These are phyloP conservation scores for Remersonia thermophila DNA, from an alignment of 2,329 filamentous ascomycete genomes.

Conservation along the genomic window DNA sequence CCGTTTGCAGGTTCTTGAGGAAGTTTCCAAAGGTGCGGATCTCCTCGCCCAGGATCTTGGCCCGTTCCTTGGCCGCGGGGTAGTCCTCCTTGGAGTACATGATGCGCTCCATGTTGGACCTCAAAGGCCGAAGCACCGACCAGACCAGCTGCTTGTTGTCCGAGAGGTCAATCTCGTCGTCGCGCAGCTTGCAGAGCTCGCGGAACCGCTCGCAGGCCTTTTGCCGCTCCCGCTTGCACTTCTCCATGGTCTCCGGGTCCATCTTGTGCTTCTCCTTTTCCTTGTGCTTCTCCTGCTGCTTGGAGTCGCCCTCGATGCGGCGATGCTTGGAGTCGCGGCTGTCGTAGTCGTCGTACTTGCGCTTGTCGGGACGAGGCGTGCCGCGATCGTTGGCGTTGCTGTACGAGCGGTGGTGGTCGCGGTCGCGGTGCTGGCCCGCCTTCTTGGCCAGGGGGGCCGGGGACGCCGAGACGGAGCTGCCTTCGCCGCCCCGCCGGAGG, in stretches of 20 bases:
- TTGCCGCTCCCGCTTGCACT: conserved; percentile 22
- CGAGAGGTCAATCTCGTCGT: conserved; percentile 23
- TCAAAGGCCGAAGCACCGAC: conserved; percentile 27
- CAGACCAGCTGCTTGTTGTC: conserved; percentile 27
- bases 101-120: conserved; percentile 25
- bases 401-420: conserved; percentile 38
- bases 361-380: conserved; percentile 44
- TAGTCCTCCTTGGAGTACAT: conserved; percentile 25
- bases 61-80: conserved; percentile 22
- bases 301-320: conserved; percentile 32
- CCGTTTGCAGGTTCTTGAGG: conserved; percentile 21
- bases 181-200: conserved; percentile 25
- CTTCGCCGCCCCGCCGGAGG: conserved; percentile 45
- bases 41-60: conserved; percentile 26
- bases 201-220: conserved; percentile 26
- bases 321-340: conserved; percentile 40
- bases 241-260: conserved; percentile 25
- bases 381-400: conserved; percentile 39
- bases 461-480: conserved; percentile 54
- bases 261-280: conserved; percentile 28
- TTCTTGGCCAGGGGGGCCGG: conserved; percentile 49
- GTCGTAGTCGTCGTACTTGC: conserved; percentile 45
- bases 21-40: conserved; percentile 26
- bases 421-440: conserved; percentile 32
- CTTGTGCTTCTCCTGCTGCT: conserved; percentile 24